These are phyloP conservation scores for Trichoderma polysporum DNA, from an alignment of 2,329 filamentous ascomycete genomes.

Conservation along the genomic window DNA sequence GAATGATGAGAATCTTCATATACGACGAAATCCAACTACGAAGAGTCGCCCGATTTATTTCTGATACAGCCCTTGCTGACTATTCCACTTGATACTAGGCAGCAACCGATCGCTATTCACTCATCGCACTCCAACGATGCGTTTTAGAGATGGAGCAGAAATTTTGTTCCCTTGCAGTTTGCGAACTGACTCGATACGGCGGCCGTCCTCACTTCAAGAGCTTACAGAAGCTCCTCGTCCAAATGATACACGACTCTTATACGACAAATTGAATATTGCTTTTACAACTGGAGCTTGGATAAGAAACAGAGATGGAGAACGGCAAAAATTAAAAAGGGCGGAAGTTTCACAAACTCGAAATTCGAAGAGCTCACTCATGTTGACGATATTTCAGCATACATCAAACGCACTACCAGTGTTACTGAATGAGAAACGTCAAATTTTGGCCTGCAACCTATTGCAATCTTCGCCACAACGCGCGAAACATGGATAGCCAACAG, in stretches of 20 bases:
- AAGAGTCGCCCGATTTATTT: not conserved
- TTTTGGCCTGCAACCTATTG: not conserved
- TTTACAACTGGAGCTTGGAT: not conserved
- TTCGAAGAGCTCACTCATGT: not conserved
- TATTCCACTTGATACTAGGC: not conserved
- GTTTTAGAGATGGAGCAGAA: not conserved
- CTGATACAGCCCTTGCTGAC: not conserved
- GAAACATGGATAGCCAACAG: constrained; percentile 4
- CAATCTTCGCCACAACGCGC: not conserved
- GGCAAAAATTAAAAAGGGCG: not conserved
- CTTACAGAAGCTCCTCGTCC: not conserved
- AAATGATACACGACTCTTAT: not conserved
- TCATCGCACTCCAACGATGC: not conserved
- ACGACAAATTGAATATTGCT: not conserved
- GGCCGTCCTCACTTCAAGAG: constrained; percentile 1
- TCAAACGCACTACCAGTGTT: not conserved
- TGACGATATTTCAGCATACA: not conserved
- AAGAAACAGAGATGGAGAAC: not conserved
- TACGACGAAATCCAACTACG: not conserved
- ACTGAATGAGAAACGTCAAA: not conserved
- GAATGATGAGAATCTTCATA: not conserved
- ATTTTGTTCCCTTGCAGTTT: not conserved
- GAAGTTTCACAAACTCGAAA: not conserved
- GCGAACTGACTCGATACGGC: not conserved
- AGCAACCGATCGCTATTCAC: not conserved